These are phyloP conservation scores for Botrytis tulipae DNA, from an alignment of 2,329 filamentous ascomycete species.

Conservation along the genomic window DNA sequence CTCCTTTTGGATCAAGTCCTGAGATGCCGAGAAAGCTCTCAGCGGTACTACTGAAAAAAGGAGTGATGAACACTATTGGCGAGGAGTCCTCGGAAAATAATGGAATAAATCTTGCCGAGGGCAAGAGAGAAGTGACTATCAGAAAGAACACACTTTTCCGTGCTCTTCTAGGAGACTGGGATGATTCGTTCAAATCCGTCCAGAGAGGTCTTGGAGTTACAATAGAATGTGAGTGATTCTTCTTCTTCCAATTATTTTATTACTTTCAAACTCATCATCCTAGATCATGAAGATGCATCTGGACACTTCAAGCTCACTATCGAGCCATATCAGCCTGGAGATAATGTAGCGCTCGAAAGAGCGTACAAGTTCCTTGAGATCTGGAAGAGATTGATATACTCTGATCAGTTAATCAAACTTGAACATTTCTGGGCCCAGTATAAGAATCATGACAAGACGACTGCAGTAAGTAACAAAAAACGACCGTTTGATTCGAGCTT, in stretches of 20 bases:
- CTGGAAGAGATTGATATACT: slow-evolving; percentile 13
- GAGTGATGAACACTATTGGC: neutral
- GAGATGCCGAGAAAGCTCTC: neutral
- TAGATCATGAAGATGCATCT: neutral
- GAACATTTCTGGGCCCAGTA: slow-evolving; percentile 11
- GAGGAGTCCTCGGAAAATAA: neutral
- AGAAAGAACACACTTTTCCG: neutral
- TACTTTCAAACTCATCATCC: neutral
- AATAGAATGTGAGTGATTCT: neutral
- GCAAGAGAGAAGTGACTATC: slow-evolving; percentile 4
- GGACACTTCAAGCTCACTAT: slow-evolving; percentile 1
- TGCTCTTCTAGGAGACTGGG: slow-evolving; percentile 8
- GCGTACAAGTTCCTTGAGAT: neutral
- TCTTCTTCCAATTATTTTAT: neutral
- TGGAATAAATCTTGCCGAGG: neutral
- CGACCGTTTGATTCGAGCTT: neutral
- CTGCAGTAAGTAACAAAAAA: neutral
- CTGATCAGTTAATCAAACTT: slow-evolving; percentile 8
- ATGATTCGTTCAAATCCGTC: neutral
- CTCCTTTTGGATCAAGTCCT: neutral
- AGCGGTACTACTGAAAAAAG: neutral
- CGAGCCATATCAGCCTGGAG: slow-evolving; percentile 7
- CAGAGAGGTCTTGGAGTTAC: slow-evolving; percentile 12
- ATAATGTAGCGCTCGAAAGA: slow-evolving; percentile 1
- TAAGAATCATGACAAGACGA: neutral